Percentiles rank a stretch among this genome's conserved stretches.
Evolutionary conservation across 345 rosid species (phyloP).

Genomic region (Populus tremula): DNA sequence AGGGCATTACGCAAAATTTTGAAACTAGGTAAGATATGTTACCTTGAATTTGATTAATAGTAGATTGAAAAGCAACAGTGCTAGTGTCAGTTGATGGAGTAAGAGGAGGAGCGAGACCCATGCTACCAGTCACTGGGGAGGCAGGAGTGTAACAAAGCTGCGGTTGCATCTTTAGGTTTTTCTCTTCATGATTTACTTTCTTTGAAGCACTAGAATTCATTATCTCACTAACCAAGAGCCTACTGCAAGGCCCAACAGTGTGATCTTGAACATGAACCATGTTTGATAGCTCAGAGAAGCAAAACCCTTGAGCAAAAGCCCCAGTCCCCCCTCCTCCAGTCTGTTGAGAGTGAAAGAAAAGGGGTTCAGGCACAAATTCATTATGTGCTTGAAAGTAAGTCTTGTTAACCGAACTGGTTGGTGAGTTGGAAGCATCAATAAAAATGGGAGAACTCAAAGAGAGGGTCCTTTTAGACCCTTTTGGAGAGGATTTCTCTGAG

Average conservation of each 20-base stretch:
- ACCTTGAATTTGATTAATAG: constrained; percentile 48
- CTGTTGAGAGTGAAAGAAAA: constrained; percentile 43
- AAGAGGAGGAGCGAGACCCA: constrained; percentile 22
- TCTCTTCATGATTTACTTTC: constrained; percentile 40
- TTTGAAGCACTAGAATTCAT: constrained; percentile 38
- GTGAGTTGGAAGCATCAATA: constrained; percentile 25
- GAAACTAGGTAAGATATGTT: background rate
- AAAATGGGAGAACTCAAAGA: constrained; percentile 38
- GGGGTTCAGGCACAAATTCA: constrained; percentile 49
- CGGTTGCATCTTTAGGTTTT: constrained; percentile 40
- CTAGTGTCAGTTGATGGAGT: constrained; percentile 14
- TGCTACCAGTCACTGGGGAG: constrained; percentile 21
- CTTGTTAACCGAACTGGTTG: constrained; percentile 45
- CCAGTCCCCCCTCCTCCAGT: constrained; percentile 29
- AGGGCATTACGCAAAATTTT: background rate
- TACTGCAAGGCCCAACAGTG: constrained; percentile 51
- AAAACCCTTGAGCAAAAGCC: constrained; percentile 32
- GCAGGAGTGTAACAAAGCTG: constrained; percentile 30
- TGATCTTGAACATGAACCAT: constrained; percentile 31
- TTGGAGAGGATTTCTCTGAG: constrained; percentile 56
- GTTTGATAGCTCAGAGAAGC: constrained; percentile 41
- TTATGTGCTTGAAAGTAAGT: constrained; percentile 41
- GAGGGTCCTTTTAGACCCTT: constrained; percentile 21
- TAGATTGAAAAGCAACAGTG: constrained; percentile 41
- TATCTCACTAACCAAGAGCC: constrained; percentile 53